Conservation (phyloP, 495 filamentous ascomycete genomes). For the Trypethelium eluteriae region DNA sequence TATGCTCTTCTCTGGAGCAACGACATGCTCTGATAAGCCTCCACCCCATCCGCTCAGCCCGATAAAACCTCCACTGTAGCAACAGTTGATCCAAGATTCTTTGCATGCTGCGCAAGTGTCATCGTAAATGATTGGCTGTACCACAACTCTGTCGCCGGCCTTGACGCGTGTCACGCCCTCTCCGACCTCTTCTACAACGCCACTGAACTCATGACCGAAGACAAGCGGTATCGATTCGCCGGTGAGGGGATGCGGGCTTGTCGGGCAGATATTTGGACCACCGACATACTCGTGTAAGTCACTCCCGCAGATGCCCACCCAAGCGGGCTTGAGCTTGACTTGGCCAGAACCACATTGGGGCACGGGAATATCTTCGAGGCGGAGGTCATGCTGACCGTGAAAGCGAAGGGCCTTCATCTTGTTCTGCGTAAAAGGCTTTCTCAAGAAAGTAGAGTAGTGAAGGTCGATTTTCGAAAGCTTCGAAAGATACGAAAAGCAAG, state of each 20-base stretch:
- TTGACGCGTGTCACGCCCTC: constrained; percentile 44
- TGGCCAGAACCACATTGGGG: constrained; percentile 32
- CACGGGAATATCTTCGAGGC: constrained; percentile 34
- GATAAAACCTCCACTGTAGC: constrained; percentile 53
- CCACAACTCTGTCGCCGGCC: constrained; percentile 48
- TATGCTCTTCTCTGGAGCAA: constrained; percentile 41
- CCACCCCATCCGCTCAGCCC: constrained; percentile 54
- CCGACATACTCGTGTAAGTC: constrained; percentile 56
- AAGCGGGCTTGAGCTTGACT: constrained; percentile 46
- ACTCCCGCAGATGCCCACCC: constrained; percentile 52
- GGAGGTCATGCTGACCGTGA: constrained; percentile 35
- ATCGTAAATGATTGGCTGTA: constrained; percentile 55
- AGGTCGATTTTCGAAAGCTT: neutral
- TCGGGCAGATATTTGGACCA: constrained; percentile 48
- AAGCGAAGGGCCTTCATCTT: constrained; percentile 38
- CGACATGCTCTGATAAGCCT: constrained; percentile 50
- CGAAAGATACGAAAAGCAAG: neutral
- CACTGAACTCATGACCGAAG: constrained; percentile 58
- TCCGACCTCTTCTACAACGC: constrained; percentile 52
- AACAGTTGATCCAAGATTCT: constrained; percentile 48
- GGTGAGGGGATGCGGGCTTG: constrained; percentile 51
- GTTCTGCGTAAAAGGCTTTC: constrained; percentile 1
- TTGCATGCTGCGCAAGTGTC: constrained; percentile 48
- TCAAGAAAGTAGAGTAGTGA: neutral
- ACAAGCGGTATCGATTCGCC: constrained; percentile 49